Base-by-base conservation (phyloP, 371 early-diverging fungal species). In the Mucor circinelloides region DNA sequence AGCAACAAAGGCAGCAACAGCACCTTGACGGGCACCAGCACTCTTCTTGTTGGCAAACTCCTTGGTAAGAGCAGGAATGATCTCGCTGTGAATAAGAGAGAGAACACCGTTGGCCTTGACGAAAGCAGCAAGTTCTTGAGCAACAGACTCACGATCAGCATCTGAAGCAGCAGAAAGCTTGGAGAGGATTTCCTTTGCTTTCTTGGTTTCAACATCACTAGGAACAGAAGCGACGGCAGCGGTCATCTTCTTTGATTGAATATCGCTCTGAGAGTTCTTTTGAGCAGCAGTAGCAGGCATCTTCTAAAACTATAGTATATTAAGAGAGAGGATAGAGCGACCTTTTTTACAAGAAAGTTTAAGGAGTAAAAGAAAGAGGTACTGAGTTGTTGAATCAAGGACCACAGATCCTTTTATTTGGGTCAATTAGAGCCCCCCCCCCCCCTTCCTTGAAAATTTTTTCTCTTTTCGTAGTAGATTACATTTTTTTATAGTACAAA, bases 21-120 rank as follows among this genome's bases (percentile, higher is more conserved):
- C 91, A 38, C 88, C 88, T 57, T 87, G 87, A 52, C 91, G 85
- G 5, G 88, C 89, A 38, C 80, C 75, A 30, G 84, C 88, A 25
- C 77, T 85, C 84, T 90, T 90, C 79, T 90, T 89, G 81, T 88
- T 87, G 19, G 63, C 68, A 25, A 87, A 74, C 15, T 87, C 85
- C 50, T 83, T 76, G 58, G 77, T 63, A 61, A 92, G 75, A 66
- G 81, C 77, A 62, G 76, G 74, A 34, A 90, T 71, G 65, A 92
- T 56, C 9, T 56, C 79, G 50, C 80, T 79, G 52, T 84, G 76
- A 66, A 56, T 15, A 31, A 92, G 80, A 58, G 83, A 75, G 31
- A 83, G 80, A 56, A 90, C 78, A 46, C 86, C 87, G 58, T 84
- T 82, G 69, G 76, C 58, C 63, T 76, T 75, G 44, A 85, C 72